Evolutionary conservation across 1,284 basidiomycete species (phyloP).

Genomic region (Heterobasidion annosum): DNA sequence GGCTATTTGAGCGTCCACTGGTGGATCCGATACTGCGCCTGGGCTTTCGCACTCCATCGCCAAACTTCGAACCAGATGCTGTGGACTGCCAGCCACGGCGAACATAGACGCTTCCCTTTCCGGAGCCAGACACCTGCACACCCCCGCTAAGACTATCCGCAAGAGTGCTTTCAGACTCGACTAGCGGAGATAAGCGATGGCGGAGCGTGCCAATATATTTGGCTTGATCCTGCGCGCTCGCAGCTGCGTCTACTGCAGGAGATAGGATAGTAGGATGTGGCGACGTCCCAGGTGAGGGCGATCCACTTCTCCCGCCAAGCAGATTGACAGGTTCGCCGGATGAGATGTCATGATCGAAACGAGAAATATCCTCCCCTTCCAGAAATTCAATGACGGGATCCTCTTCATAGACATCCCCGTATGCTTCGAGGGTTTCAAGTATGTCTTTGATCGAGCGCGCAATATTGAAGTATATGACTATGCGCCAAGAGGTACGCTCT

Average conservation of each 20-base stretch:
- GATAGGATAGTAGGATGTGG: neutral
- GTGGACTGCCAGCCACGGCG: constrained; percentile 70
- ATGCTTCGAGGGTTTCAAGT: constrained; percentile 56
- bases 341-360: constrained; percentile 2
- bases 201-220: constrained; percentile 48
- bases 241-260: neutral
- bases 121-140: constrained; percentile 58
- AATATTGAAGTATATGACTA: constrained; percentile 79
- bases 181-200: constrained; percentile 47
- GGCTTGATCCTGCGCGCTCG: neutral
- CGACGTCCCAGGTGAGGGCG: neutral
- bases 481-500: constrained; percentile 73
- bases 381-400: constrained; percentile 7
- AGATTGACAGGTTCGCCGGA: constrained; percentile 7
- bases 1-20: constrained; percentile 12
- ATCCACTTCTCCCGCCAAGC: constrained; percentile 8
- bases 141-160: constrained; percentile 67
- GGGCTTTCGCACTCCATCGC: constrained; percentile 15
- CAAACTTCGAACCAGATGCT: constrained; percentile 26
- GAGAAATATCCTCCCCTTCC: constrained; percentile 6
- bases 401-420: constrained; percentile 52
- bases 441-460: constrained; percentile 71
- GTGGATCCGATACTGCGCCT: constrained; percentile 15
- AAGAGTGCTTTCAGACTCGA: constrained; percentile 51
- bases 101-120: constrained; percentile 66